Conservation (phyloP, 2,329 filamentous ascomycete genomes). For the Fusarium mundagurra region DNA sequence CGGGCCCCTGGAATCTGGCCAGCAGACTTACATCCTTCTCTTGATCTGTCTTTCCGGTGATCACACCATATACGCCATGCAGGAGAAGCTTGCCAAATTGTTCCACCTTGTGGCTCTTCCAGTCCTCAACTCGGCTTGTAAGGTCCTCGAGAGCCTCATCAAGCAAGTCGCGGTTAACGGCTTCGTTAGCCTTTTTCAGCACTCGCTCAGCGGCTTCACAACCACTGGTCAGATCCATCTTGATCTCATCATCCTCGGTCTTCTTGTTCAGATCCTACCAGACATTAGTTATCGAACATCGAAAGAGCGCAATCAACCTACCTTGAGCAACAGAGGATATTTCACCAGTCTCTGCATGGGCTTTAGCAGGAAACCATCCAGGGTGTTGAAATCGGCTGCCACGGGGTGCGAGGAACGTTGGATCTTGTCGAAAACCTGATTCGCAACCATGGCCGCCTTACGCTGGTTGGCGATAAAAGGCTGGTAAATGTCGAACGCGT, state of each 20-base stretch:
- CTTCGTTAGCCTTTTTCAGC: constrained; percentile 86
- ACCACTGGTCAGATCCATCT: constrained; percentile 77
- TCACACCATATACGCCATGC: constrained; percentile 89
- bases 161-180: constrained; percentile 87
- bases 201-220: constrained; percentile 86
- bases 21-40: constrained; percentile 81
- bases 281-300: constrained; percentile 38
- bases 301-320: constrained; percentile 51
- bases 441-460: constrained; percentile 86
- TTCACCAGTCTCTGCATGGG: constrained; percentile 96
- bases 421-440: constrained; percentile 88
- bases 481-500: constrained; percentile 91
- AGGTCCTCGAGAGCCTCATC: constrained; percentile 86
- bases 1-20: constrained; percentile 40
- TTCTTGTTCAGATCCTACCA: constrained; percentile 87
- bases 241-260: constrained; percentile 76
- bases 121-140: constrained; percentile 87
- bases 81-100: constrained; percentile 90
- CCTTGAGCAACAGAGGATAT: constrained; percentile 89
- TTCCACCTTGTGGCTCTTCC: constrained; percentile 92
- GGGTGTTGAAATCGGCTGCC: constrained; percentile 84
- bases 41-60: constrained; percentile 88
- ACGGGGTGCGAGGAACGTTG: constrained; percentile 78
- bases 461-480: constrained; percentile 97
- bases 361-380: constrained; percentile 94